Conservation (phyloP, 192 early-diverging fungal genomes). For the Umbelopsis sp. region DNA sequence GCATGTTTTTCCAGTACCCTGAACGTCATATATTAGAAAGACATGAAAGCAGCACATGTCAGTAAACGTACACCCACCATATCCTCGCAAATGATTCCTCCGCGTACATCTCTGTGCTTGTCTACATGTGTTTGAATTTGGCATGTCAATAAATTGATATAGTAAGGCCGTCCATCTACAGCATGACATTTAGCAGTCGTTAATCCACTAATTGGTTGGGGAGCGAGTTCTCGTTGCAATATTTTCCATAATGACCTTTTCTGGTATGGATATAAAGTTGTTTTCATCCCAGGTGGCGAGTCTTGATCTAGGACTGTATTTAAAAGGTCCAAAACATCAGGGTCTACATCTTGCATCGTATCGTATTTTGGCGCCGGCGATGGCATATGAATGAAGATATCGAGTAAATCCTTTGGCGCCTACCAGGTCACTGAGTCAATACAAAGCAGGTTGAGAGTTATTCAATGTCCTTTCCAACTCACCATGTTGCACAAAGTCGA, state of each 20-base stretch:
- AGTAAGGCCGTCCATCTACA: slow-evolving; percentile 38
- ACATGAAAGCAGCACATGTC: no score
- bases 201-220: slow-evolving; percentile 55
- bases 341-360: not conserved
- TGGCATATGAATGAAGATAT: slow-evolving; percentile 44
- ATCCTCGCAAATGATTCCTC: slow-evolving; percentile 84
- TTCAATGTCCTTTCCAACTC: not conserved
- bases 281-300: slow-evolving; percentile 45
- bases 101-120: slow-evolving; percentile 42
- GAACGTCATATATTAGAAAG: not conserved
- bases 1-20: slow-evolving; percentile 83
- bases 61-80: slow-evolving; percentile 57
- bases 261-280: slow-evolving; percentile 59
- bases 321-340: slow-evolving; percentile 3
- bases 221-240: slow-evolving; percentile 65
- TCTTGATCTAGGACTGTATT: not conserved
- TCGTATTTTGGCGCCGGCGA: slow-evolving; percentile 31
- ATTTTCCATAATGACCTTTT: slow-evolving; percentile 73
- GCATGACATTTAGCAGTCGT: slow-evolving; percentile 37
- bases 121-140: slow-evolving; percentile 30
- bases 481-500: slow-evolving; percentile 13
- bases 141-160: slow-evolving; percentile 22
- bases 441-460: not conserved
- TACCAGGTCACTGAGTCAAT: not conserved
- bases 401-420: slow-evolving; percentile 20